A percentile compares a stretch with the other conserved stretches of the same genome.
Conservation (phyloP, 768 basidiomycete genomes). For the Pulveroboletus frians region DNA sequence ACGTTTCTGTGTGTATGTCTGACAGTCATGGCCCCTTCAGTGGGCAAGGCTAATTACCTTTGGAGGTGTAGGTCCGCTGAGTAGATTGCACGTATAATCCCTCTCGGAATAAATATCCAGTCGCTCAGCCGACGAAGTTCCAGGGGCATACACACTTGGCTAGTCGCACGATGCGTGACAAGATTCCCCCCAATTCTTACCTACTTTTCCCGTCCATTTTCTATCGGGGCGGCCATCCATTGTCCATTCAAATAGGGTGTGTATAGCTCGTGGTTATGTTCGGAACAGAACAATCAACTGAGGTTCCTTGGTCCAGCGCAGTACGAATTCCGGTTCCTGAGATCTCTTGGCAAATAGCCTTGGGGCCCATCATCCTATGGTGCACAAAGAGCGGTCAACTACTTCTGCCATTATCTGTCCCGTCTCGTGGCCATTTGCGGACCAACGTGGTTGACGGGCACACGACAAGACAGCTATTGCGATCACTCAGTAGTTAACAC, state of each 20-base stretch:
- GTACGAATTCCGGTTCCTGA: constrained; percentile 7
- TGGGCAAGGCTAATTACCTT: not conserved
- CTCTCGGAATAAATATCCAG: not conserved
- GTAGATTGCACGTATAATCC: not conserved
- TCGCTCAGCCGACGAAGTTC: not conserved
- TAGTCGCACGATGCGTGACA: constrained; percentile 11
- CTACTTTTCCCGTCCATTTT: constrained; percentile 10
- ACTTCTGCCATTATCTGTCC: not conserved
- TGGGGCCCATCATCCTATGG: not conserved
- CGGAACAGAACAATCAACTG: not conserved
- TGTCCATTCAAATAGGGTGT: not conserved
- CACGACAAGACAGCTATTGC: not conserved
- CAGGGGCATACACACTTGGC: constrained; percentile 7
- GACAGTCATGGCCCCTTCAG: not conserved
- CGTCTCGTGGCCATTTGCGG: not conserved
- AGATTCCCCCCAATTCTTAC: constrained; percentile 4
- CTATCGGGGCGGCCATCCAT: not conserved
- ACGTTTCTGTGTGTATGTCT: not conserved
- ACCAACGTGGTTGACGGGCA: not conserved
- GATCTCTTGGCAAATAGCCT: constrained; percentile 3
- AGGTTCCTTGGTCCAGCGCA: not conserved
- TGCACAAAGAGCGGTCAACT: not conserved
- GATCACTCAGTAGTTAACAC: not conserved
- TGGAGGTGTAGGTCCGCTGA: not conserved
- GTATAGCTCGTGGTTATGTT: not conserved